Evolutionary conservation across 2,329 filamentous ascomycete species (phyloP), one percentile per base, ranked within the genome.

Genomic region (Pestalotiopsis sp.): DNA sequence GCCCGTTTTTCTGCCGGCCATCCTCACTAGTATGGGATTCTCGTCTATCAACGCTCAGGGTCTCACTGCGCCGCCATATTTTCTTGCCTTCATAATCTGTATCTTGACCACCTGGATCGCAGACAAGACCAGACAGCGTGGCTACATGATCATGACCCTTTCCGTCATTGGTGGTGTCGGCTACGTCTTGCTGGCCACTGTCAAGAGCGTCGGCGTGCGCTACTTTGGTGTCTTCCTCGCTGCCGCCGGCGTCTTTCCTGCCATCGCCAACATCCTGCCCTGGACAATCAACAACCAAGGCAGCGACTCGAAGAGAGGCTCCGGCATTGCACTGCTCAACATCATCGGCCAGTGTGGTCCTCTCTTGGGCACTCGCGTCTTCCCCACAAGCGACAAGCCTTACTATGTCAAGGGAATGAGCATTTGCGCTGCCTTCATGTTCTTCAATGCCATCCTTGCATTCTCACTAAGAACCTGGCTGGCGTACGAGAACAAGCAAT

Each of bases 241-340:
- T 4, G 86, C 89, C 0, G 84, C 83, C 2, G 89, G 90, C 12
- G 85, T 92, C 41, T 94, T 93, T 74, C 88, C 91, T 0, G 85
- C 85, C 17, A 91, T 93, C 70, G 86, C 87, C 1, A 90, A 93
- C 72, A 90, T 92, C 25, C 82, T 93, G 17, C 89, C 91, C 0
- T 93, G 91, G 91, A 76, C 75, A 17, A 78, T 90, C 41, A 90
- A 92, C 76, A 93, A 93, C 76, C 90, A 92, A 77, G 90, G 90
- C 14, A 88, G 83, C 49, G 90, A 92, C 74, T 90, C 88, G 0
- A 87, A 89, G 68, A 83, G 90, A 17, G 91, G 91, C 14, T 86
- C 87, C 20, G 88, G 88, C 5, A 88, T 92, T 64, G 86, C 88
- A 2, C 79, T 92, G 41, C 78, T 92, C 66, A 91, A 91, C 72